A percentile compares a stretch with the other conserved stretches of the same genome.
Evolutionary conservation across 2,329 filamentous ascomycete genomes (phyloP).

Genomic region (Alternaria tenuissima): DNA sequence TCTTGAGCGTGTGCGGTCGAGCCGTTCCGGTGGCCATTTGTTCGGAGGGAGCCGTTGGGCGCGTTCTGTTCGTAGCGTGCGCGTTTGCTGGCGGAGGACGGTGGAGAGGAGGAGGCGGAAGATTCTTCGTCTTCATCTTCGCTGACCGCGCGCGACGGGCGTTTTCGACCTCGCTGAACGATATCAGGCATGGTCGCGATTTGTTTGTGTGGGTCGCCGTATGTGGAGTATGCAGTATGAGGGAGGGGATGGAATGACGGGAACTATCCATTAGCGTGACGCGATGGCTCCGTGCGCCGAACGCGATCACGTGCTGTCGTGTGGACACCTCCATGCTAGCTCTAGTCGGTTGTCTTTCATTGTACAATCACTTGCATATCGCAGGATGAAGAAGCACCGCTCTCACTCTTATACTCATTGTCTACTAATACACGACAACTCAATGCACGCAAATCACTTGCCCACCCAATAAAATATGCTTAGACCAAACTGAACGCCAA

Average conservation of each 20-base stretch:
- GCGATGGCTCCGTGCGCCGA: constrained; percentile 7
- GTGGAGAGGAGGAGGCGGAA: constrained; percentile 27
- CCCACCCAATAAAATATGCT: constrained; percentile 12
- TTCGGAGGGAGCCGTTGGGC: constrained; percentile 27
- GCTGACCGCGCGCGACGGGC: constrained; percentile 26
- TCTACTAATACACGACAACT: constrained; percentile 27
- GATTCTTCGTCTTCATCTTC: constrained; percentile 34
- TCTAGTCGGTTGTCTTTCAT: neutral
- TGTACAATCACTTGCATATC: neutral
- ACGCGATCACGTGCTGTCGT: constrained; percentile 26
- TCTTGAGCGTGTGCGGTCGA: constrained; percentile 23
- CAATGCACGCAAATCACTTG: constrained; percentile 10
- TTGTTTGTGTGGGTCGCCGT: neutral
- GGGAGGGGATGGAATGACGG: constrained; percentile 5
- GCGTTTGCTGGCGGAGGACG: constrained; percentile 43
- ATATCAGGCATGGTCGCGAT: constrained; percentile 39
- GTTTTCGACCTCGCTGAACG: constrained; percentile 34
- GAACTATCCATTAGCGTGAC: constrained; percentile 9
- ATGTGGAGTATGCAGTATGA: constrained; percentile 1
- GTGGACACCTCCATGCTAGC: neutral
- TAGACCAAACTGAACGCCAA: constrained; percentile 16
- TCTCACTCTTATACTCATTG: constrained; percentile 4
- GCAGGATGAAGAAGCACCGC: neutral
- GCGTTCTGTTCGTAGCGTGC: constrained; percentile 41
- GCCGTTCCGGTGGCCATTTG: constrained; percentile 8